Conservation (phyloP, 106 monocot species). For the Dendrobium catenatum region DNA sequence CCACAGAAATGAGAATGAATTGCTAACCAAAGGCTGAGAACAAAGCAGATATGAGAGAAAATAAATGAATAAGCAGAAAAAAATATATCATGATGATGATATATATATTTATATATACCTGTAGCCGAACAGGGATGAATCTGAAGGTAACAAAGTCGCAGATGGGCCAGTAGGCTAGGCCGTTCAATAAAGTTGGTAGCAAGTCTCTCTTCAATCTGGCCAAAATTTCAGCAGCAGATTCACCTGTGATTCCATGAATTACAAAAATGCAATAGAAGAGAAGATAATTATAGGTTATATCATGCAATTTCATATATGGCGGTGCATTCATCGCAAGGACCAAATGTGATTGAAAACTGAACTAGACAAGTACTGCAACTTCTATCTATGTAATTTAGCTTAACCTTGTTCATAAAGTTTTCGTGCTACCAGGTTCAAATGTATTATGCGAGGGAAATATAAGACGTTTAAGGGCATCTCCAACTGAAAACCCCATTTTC, state of each 20-base stretch:
- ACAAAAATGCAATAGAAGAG: neutral
- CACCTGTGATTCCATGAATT: conserved; percentile 39
- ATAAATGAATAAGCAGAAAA: neutral
- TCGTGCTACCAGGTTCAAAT: neutral
- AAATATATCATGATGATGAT: neutral
- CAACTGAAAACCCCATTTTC: too few relatives aligned
- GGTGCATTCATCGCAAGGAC: too few relatives aligned
- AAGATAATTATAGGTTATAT: neutral
- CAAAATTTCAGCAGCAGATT: conserved; percentile 58
- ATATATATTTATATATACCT: conserved; percentile 35
- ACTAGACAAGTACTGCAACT: neutral
- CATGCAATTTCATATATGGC: too few relatives aligned
- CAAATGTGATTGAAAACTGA: neutral
- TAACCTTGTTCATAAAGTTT: too few relatives aligned
- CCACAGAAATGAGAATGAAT: conserved; percentile 90
- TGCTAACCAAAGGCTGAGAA: conserved; percentile 83
- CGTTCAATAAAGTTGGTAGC: conserved; percentile 61
- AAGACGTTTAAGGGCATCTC: neutral
- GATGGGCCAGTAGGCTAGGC: conserved; percentile 81
- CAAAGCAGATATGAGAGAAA: neutral
- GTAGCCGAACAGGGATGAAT: conserved; percentile 77
- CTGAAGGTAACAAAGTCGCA: conserved; percentile 96
- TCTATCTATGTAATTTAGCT: too few relatives aligned
- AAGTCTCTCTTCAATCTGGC: conserved; percentile 90
- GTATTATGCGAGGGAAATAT: neutral